phyloP scores from a whole-genome alignment of 164 flowering plant genomes.

The Echeveria elegans region DNA sequence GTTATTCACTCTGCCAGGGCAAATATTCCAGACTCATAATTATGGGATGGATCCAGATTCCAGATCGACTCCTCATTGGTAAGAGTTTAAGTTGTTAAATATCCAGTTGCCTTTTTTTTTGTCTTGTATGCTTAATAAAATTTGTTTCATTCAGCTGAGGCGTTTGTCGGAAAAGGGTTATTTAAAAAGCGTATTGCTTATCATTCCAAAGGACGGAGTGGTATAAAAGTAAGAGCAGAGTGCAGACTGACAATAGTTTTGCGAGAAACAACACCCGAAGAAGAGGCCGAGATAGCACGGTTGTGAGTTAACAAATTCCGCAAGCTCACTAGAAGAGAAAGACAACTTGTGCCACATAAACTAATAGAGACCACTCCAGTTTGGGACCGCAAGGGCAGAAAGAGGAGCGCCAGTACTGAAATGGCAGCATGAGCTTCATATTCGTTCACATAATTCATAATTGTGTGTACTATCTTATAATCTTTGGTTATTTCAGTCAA shows the following conservation, averaged over 20 bases:
- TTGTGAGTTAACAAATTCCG: constrained; percentile 57
- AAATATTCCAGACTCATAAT: constrained; percentile 91
- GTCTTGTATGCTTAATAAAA: too few species aligned
- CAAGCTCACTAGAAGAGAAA: too few species aligned
- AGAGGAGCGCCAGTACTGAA: constrained; percentile 1
- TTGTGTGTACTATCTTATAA: background rate
- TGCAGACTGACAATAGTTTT: too few species aligned
- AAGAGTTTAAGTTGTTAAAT: too few species aligned
- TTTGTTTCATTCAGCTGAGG: constrained; percentile 55
- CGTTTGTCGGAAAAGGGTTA: constrained; percentile 81
- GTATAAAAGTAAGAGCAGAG: too few species aligned
- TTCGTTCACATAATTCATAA: background rate
- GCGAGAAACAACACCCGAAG: too few species aligned
- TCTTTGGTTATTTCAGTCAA: background rate
- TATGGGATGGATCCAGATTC: constrained; percentile 78
- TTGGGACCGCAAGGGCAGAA: constrained; percentile 67
- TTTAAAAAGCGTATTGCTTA: constrained; percentile 55
- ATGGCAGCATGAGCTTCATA: constrained; percentile 16
- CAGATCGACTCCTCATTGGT: constrained; percentile 89
- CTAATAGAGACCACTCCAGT: too few species aligned
- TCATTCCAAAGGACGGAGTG: too few species aligned
- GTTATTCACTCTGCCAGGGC: constrained; percentile 95
- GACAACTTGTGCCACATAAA: too few species aligned
- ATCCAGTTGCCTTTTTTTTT: too few species aligned
- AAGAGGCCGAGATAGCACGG: constrained; percentile 81